A percentile compares a stretch with the other conserved stretches of the same genome.
Conservation (phyloP, 805 yeast species). For the Metschnikowia shivogae region DNA sequence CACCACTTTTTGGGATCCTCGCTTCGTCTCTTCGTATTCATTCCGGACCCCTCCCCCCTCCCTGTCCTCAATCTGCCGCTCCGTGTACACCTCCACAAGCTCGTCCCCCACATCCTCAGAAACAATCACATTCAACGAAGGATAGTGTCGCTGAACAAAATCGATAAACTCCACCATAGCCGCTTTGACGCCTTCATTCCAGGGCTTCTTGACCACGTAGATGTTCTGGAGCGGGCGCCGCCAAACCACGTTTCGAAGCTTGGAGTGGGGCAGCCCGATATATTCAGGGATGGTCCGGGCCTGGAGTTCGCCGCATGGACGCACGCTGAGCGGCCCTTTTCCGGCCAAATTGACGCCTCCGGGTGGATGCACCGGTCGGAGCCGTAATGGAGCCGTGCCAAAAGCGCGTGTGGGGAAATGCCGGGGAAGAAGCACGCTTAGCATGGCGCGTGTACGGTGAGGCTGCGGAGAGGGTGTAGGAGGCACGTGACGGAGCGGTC, state of each 20-base stretch:
- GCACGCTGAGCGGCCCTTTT: slow-evolving; percentile 2
- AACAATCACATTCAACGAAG: slow-evolving; percentile 72
- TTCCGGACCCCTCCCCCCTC: slow-evolving; percentile 4
- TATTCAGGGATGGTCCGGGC: slow-evolving; percentile 43
- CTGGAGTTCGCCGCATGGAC: slow-evolving; percentile 11
- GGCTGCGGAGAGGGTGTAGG: too few species aligned
- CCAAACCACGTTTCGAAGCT: slow-evolving; percentile 67
- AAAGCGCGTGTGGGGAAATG: background rate
- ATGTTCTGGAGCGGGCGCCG: slow-evolving; percentile 68
- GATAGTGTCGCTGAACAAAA: slow-evolving; percentile 58
- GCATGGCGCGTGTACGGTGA: background rate
- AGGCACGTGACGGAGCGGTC: too few species aligned
- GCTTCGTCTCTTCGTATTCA: background rate
- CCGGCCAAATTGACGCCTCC: background rate
- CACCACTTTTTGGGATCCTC: slow-evolving; percentile 19
- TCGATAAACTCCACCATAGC: slow-evolving; percentile 66
- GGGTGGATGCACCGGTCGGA: background rate
- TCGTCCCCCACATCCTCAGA: slow-evolving; percentile 74
- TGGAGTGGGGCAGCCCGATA: slow-evolving; percentile 52
- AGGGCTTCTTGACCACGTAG: slow-evolving; percentile 79
- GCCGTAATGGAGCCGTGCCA: background rate
- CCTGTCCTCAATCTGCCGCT: background rate
- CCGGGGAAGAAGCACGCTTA: background rate
- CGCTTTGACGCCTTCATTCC: slow-evolving; percentile 57
- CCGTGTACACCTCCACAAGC: slow-evolving; percentile 24